Evolutionary conservation across 192 early-diverging fungal species (phyloP).

Genomic region (Gigaspora rosea): DNA sequence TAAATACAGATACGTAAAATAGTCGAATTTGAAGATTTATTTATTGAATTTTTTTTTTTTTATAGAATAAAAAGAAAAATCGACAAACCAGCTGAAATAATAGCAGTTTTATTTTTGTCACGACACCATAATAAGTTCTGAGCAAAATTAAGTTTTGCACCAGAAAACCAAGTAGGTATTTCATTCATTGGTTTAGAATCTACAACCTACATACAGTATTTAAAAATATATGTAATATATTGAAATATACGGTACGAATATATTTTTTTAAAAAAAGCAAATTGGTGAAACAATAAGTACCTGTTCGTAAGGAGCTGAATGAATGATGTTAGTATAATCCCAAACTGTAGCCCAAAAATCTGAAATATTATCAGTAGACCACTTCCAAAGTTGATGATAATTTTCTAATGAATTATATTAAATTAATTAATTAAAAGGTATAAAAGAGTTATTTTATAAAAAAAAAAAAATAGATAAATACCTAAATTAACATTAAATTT

Average conservation of each 20-base stretch:
- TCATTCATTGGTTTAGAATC: slow-evolving; percentile 71
- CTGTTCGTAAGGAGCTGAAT: slow-evolving; percentile 40
- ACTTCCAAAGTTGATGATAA: slow-evolving; percentile 81
- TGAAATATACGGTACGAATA: no score
- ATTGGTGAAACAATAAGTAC: background rate
- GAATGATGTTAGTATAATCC: slow-evolving; percentile 69
- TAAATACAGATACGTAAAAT: background rate
- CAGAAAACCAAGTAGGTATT: slow-evolving; percentile 92
- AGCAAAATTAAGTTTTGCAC: slow-evolving; percentile 84
- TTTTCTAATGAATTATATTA: slow-evolving; percentile 35
- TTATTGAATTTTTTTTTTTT: background rate
- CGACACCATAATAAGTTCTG: slow-evolving; percentile 78
- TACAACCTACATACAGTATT: slow-evolving; percentile 56
- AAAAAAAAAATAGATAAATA: slow-evolving; percentile 27
- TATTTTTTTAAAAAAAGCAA: no score
- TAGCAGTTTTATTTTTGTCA: slow-evolving; percentile 49
- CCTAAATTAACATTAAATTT: slow-evolving; percentile 63
- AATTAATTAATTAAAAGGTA: slow-evolving; percentile 22
- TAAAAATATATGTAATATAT: no score
- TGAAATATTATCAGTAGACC: slow-evolving; percentile 75
- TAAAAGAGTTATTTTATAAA: background rate
- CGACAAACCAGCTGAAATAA: slow-evolving; percentile 54
- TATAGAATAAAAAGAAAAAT: background rate
- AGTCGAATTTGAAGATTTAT: background rate
- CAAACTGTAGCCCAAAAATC: slow-evolving; percentile 89